These are phyloP conservation scores for Leucosporidium scottii DNA, from an alignment of 768 basidiomycete species.

Conservation along the genomic window DNA sequence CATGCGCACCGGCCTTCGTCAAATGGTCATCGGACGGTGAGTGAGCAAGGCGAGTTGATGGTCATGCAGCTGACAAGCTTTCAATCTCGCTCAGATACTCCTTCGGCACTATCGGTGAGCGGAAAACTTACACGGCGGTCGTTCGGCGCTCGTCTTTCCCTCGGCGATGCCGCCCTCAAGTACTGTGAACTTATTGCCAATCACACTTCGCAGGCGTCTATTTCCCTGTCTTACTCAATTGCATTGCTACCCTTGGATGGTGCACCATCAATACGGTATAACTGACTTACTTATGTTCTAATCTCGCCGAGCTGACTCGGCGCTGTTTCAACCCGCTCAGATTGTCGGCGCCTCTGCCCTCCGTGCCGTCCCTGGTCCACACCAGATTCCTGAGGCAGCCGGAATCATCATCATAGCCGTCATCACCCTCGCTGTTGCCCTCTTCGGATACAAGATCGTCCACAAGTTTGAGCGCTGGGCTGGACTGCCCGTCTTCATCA, in stretches of 20 bases:
- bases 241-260: constrained; percentile 39
- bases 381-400: constrained; percentile 43
- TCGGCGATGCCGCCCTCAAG: no score
- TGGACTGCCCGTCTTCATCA: constrained; percentile 47
- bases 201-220: constrained; percentile 2
- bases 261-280: constrained; percentile 38
- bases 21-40: constrained; percentile 46
- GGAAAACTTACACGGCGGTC: not conserved
- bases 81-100: constrained; percentile 40
- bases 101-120: constrained; percentile 40
- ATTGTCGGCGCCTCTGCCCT: constrained; percentile 39
- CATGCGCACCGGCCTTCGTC: constrained; percentile 46
- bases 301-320: no score
- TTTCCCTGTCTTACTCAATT: constrained; percentile 45
- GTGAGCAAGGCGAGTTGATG: no score
- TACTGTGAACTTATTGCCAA: no score
- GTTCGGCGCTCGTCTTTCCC: no score
- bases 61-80: no score
- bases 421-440: constrained; percentile 43
- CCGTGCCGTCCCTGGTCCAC: constrained; percentile 30
- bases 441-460: constrained; percentile 44
- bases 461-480: constrained; percentile 47
- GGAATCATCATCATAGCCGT: constrained; percentile 49
- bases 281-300: no score
- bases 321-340: no score